phyloP scores from a whole-genome alignment of 495 filamentous ascomycete genomes.

The Podospora comata region DNA sequence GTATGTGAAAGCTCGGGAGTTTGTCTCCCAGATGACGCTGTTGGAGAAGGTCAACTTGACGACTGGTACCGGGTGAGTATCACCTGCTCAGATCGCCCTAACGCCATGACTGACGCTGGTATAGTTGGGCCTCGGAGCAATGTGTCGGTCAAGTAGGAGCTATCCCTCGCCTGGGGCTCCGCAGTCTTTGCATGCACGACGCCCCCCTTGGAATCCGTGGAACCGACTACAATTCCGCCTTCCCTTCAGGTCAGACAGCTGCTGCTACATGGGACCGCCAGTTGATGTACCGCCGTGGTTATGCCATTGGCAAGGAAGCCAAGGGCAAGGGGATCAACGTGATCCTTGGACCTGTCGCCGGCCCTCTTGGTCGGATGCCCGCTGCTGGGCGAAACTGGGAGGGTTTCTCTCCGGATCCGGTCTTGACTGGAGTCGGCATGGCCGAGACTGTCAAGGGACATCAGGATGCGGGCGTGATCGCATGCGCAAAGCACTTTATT shows the following conservation, averaged over 20 bases:
- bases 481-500: slow-evolving; percentile 80
- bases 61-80: slow-evolving; percentile 70
- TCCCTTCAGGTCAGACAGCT: slow-evolving; percentile 76
- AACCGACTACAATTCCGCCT: slow-evolving; percentile 73
- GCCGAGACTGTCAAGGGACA: slow-evolving; percentile 74
- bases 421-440: slow-evolving; percentile 70
- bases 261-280: slow-evolving; percentile 72
- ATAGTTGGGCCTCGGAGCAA: slow-evolving; percentile 68
- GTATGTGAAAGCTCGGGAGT: slow-evolving; percentile 69
- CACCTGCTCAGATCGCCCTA: neutral
- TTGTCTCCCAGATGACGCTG: slow-evolving; percentile 80
- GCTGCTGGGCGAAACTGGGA: slow-evolving; percentile 92
- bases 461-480: slow-evolving; percentile 76
- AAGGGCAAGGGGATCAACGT: slow-evolving; percentile 81
- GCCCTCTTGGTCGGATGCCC: slow-evolving; percentile 72
- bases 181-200: slow-evolving; percentile 83
- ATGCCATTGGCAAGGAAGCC: slow-evolving; percentile 77
- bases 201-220: slow-evolving; percentile 79
- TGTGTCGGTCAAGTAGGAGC: slow-evolving; percentile 78
- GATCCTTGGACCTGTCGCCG: slow-evolving; percentile 84
- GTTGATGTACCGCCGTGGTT: slow-evolving; percentile 71
- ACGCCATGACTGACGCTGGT: slow-evolving; percentile 22
- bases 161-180: slow-evolving; percentile 74
- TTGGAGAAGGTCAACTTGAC: slow-evolving; percentile 92
- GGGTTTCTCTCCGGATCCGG: slow-evolving; percentile 71